Conservation (phyloP, 2,329 filamentous ascomycete species). For the Penicillium sp. region DNA sequence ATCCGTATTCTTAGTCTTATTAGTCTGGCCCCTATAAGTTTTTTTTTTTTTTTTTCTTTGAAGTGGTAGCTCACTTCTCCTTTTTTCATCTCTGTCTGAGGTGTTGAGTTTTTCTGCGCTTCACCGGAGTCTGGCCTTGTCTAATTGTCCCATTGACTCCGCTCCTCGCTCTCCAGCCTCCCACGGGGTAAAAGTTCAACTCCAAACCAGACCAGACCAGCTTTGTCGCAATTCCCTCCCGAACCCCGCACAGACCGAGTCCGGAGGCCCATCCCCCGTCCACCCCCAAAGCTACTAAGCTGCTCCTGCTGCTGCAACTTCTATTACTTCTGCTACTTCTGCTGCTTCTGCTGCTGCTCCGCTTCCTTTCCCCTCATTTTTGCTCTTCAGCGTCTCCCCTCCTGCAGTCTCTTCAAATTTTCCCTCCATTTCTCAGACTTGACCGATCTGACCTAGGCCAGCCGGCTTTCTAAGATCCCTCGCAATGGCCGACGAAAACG, state of each 20-base stretch:
- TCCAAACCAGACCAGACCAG: neutral
- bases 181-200: constrained; percentile 4
- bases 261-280: constrained; percentile 21
- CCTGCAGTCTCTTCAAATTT: neutral
- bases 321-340: neutral
- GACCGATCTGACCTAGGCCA: neutral
- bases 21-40: neutral
- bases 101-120: neutral
- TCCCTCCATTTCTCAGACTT: constrained; percentile 1
- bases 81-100: neutral
- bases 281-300: constrained; percentile 9
- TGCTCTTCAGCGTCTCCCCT: constrained; percentile 12
- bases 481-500: constrained; percentile 86
- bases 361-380: constrained; percentile 16
- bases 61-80: neutral
- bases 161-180: neutral
- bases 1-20: neutral
- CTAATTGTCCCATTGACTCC: neutral
- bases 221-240: constrained; percentile 8
- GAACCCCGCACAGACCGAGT: constrained; percentile 33
- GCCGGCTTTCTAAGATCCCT: constrained; percentile 38
- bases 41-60: neutral
- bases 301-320: neutral
- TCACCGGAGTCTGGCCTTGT: constrained; percentile 5
- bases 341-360: neutral